Percentiles rank a stretch among this genome's conserved stretches.
Evolutionary conservation across 495 filamentous ascomycete genomes (phyloP).

Genomic region (Aspergillus nidulans): DNA sequence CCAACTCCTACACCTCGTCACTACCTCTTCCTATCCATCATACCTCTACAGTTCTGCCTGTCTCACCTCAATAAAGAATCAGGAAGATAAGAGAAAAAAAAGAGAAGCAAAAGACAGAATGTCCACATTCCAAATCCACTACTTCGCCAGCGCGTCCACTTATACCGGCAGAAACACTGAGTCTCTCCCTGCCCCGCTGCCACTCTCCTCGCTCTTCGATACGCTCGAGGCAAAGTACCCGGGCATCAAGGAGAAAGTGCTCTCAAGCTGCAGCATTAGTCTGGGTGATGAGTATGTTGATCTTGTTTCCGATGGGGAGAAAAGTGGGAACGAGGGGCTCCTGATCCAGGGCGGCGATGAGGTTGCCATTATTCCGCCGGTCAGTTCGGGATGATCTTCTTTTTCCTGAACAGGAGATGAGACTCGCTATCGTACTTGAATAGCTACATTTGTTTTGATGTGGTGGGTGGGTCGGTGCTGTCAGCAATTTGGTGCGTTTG

Average conservation of each 20-base stretch:
- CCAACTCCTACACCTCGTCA: background rate
- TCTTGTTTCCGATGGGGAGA: conserved; percentile 43
- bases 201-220: conserved; percentile 59
- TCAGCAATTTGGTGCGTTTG: too few species aligned
- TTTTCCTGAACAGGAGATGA: too few species aligned
- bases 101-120: background rate
- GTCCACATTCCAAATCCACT: conserved; percentile 67
- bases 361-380: conserved; percentile 94
- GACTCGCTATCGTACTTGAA: too few species aligned
- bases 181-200: conserved; percentile 65
- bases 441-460: too few species aligned
- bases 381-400: conserved; percentile 56
- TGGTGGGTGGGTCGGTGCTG: too few species aligned
- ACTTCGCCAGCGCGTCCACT: conserved; percentile 76
- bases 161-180: conserved; percentile 71
- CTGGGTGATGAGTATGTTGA: conserved; percentile 88
- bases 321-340: conserved; percentile 16
- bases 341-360: conserved; percentile 77
- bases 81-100: too few species aligned
- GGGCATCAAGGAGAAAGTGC: conserved; percentile 70
- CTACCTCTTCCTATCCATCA: background rate
- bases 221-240: conserved; percentile 72
- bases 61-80: too few species aligned
- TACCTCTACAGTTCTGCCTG: background rate
- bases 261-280: conserved; percentile 76